Evolutionary conservation across 768 basidiomycete genomes (phyloP), one percentile per base, ranked within the genome.

Genomic region (Psilocybe cubensis): DNA sequence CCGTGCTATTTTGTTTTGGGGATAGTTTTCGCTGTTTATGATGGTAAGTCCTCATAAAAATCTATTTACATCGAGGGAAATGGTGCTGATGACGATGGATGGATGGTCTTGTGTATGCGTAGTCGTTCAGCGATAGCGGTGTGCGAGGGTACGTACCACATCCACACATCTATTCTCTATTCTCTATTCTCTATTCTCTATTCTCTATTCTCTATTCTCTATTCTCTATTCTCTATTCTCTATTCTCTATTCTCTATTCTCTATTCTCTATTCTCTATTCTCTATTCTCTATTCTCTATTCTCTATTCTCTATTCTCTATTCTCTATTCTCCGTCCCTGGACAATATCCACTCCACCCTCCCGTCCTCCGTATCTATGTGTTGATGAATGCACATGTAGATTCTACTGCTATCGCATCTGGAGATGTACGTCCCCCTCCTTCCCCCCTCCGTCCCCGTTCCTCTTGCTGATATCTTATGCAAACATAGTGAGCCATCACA

Each of bases 351-450:
- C 23, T 6, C 10, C 27, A 25, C 5, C 9, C 44, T 28, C 12
- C 35, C n/a, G n/a, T n/a, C n/a, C n/a, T n/a, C n/a, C n/a, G n/a
- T n/a, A n/a, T n/a, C n/a, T n/a, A n/a, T n/a, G n/a, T n/a, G n/a
- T n/a, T n/a, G n/a, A n/a, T n/a, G n/a, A n/a, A n/a, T n/a, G n/a
- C n/a, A n/a, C n/a, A n/a, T 5, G 23, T 20, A 50, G 49, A 12
- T 52, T 52, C 17, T 52, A 52, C 23, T 52, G 50, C 35, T 52
- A 38, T 41, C 31, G 50, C 40, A 52, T 52, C 14, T 52, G 50
- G 50, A 38, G 50, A 52, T 38, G 50, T 52, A 23, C 40, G 50
- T 52, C 24, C 8, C 18, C 50, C 3, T 20, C 8, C 3, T 41
- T 27, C 27, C 3, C 18, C 17, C 2, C 25, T 6, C 21, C n/a